phyloP scores from a whole-genome alignment of 2,329 filamentous ascomycete species.

The Chalaropsis ovoidea region DNA sequence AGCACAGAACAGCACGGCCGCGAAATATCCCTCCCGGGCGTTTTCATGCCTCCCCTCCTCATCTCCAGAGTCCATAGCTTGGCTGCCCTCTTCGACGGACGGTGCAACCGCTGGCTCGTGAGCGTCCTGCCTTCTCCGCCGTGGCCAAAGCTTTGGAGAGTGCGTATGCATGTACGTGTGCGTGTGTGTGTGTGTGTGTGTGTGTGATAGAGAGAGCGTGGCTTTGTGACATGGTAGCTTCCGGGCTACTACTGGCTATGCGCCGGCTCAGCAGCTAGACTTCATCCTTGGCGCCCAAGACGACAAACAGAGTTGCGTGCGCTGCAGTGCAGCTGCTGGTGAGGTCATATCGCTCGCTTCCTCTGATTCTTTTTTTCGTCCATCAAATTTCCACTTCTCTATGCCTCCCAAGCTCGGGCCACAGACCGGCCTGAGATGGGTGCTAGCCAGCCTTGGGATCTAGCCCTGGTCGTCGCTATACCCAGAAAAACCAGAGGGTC shows the following conservation, averaged over 20 bases:
- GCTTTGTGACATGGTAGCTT: background rate
- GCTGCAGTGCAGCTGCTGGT: background rate
- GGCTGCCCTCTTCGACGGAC: background rate
- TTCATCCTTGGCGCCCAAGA: background rate
- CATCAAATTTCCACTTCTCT: background rate
- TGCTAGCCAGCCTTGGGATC: background rate
- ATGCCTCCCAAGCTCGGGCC: background rate
- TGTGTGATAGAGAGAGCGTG: background rate
- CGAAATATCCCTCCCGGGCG: background rate
- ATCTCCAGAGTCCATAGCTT: background rate
- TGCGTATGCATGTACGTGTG: too few relatives aligned
- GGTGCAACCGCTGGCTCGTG: background rate
- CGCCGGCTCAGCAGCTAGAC: background rate
- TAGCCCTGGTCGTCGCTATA: too few relatives aligned
- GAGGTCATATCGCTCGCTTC: background rate
- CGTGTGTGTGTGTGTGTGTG: too few relatives aligned
- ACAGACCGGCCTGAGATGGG: background rate
- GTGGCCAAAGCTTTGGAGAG: constrained; percentile 15
- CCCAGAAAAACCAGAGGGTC: background rate
- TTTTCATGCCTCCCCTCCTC: background rate
- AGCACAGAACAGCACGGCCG: background rate
- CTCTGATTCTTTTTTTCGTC: constrained; percentile 4
- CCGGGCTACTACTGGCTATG: background rate
- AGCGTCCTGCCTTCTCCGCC: background rate
- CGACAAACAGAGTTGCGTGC: background rate